Evolutionary conservation across 2,329 filamentous ascomycete species (phyloP), one percentile per base, ranked within the genome.

Genomic region (Passalora sequoiae): DNA sequence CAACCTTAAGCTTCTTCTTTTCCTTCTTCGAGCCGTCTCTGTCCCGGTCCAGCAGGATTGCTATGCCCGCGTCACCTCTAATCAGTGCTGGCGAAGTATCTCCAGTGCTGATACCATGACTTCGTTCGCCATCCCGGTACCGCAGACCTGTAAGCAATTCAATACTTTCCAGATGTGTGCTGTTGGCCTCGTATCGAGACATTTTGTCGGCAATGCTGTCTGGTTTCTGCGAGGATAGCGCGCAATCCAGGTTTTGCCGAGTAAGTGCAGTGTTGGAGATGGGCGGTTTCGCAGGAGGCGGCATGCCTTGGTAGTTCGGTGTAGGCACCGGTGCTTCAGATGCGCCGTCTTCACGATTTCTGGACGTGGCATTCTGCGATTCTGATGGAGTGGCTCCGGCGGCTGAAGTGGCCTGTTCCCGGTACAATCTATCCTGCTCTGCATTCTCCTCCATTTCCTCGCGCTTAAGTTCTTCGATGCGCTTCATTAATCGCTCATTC

Each of bases 111-210:
- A 96, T 87, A 13, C 89, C 89, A 45, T 82, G 81, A 47, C 86
- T 91, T 46, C 89, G 77, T 70, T 97, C 91, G 35, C 89, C 91
- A 54, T 95, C 87, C 13, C 84, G 77, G 62, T 95, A 96, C 40
- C 85, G 78, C 44, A 96, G 69, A 4, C 91, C 91, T 0, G 91
- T 97, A 49, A 96, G 74, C 77, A 95, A 88, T 65, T 96, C 89
- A 51, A 97, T 94, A 0, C 84, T 87, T 53, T 95, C 88, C 4
- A 87, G 80, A 57, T 91, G 86, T 0, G 80, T 82, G 19, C 78
- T 67, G 10, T 67, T 72, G 3, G 80, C 82, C 59, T 94, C 87
- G 57, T 86, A 88, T 32, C 85, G 78, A 5, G 84, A 84, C 83
- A 89, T 89, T 65, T 89, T 92, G 55, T 94, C 87, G 39, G 81